Conservation (phyloP, 129 eudicot species). For the Escallonia rubra region DNA sequence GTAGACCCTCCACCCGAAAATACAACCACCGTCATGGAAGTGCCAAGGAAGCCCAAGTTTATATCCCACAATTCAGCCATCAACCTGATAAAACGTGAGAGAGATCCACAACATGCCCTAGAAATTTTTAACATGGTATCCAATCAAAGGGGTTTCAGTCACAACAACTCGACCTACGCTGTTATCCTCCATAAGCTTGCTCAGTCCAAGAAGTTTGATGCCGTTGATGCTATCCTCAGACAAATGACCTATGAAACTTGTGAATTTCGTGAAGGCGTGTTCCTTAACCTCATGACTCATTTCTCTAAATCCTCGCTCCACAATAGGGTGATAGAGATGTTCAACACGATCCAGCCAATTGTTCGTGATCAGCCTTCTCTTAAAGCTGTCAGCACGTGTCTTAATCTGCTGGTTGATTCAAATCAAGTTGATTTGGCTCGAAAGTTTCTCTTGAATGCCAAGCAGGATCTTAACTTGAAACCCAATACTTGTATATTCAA, state of each 20-base stretch:
- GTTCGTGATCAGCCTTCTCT: constrained; percentile 77
- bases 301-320: constrained; percentile 54
- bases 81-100: constrained; percentile 58
- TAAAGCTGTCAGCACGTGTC: constrained; percentile 79
- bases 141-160: constrained; percentile 71
- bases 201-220: constrained; percentile 40
- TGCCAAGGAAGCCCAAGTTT: constrained; percentile 45
- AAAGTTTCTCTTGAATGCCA: constrained; percentile 45
- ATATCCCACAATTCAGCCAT: constrained; percentile 62
- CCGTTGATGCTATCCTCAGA: constrained; percentile 64
- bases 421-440: constrained; percentile 64
- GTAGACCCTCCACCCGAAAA: constrained; percentile 42
- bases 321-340: constrained; percentile 74
- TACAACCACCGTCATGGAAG: constrained; percentile 15
- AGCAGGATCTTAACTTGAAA: constrained; percentile 36
- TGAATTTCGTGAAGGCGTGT: constrained; percentile 77
- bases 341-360: constrained; percentile 44
- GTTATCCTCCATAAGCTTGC: constrained; percentile 70
- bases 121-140: constrained; percentile 47
- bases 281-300: constrained; percentile 71
- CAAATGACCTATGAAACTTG: constrained; percentile 82
- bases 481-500: constrained; percentile 90
- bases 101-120: constrained; percentile 52
- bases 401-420: constrained; percentile 77
- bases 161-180: constrained; percentile 78